Conservation (phyloP, 768 basidiomycete species). For the Kwoniella mangroviensis region DNA sequence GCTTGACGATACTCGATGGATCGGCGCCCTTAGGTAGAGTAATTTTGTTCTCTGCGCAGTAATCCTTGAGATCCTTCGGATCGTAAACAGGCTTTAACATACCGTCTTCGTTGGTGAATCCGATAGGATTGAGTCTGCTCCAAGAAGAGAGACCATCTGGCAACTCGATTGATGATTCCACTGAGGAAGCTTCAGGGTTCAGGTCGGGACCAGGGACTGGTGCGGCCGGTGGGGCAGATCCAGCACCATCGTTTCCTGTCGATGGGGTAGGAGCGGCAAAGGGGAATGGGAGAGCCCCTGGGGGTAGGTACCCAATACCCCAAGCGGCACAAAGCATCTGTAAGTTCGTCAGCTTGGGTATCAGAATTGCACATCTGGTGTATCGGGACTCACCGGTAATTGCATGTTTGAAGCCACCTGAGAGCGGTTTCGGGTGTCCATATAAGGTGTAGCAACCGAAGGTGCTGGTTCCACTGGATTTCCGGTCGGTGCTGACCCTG, state of each 20-base stretch:
- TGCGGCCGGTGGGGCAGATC: not conserved
- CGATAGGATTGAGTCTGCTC: conserved; percentile 4
- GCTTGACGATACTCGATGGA: not conserved
- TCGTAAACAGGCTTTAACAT: conserved; percentile 30
- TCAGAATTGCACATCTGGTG: no score
- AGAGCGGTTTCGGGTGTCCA: no score
- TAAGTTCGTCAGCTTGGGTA: no score
- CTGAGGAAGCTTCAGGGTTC: not conserved
- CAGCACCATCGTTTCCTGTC: no score
- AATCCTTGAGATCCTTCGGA: conserved; percentile 23
- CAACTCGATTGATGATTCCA: not conserved
- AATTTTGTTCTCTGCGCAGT: conserved; percentile 22
- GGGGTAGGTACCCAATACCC: conserved; percentile 10
- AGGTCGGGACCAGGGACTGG: conserved; percentile 3
- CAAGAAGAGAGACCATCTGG: not conserved
- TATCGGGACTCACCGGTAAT: conserved; percentile 4
- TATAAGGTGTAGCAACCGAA: not conserved
- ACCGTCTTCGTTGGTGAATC: conserved; percentile 22
- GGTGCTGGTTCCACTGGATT: no score
- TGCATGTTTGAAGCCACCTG: not conserved
- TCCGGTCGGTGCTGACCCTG: not conserved
- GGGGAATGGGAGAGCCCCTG: not conserved
- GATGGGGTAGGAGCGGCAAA: not conserved
- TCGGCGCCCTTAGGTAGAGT: not conserved
- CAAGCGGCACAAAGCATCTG: conserved; percentile 14